Conservation (phyloP, 176 grass and related monocot species). For the Triticum turgidum region DNA sequence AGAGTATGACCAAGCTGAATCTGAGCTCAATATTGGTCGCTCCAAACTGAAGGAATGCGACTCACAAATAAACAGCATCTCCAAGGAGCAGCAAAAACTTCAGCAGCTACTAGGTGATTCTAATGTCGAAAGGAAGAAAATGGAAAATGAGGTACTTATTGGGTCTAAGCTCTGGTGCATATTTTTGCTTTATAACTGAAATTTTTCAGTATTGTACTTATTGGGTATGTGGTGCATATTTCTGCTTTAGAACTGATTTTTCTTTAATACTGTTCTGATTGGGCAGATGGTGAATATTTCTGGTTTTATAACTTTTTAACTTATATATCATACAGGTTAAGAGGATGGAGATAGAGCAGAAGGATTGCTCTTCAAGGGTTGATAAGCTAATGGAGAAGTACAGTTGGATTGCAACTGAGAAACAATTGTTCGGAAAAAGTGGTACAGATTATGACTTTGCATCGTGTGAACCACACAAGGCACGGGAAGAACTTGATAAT, state of each 20-base stretch:
- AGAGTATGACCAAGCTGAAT: slow-evolving; percentile 80
- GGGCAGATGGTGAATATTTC: background rate
- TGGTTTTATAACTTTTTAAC: background rate
- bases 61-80: slow-evolving; percentile 63
- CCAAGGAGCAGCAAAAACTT: slow-evolving; percentile 76
- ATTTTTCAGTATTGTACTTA: background rate
- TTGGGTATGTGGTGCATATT: background rate
- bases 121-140: slow-evolving; percentile 84
- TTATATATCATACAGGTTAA: slow-evolving; percentile 61
- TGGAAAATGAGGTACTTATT: slow-evolving; percentile 91
- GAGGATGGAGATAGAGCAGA: slow-evolving; percentile 95
- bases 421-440: slow-evolving; percentile 89
- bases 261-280: too few species aligned
- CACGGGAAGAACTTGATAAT: slow-evolving; percentile 66
- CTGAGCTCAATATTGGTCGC: slow-evolving; percentile 57
- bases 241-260: background rate
- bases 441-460: slow-evolving; percentile 93
- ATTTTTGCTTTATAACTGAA: slow-evolving; percentile 13
- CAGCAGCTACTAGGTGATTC: slow-evolving; percentile 75
- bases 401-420: slow-evolving; percentile 90
- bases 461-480: slow-evolving; percentile 69
- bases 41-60: slow-evolving; percentile 95
- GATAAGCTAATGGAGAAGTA: slow-evolving; percentile 83
- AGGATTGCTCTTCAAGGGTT: slow-evolving; percentile 86
- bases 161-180: slow-evolving; percentile 5